Percentiles rank a stretch among this genome's conserved stretches.
Conservation (phyloP, 2,329 filamentous ascomycete species). For the Zymoseptoria ardabiliae region DNA sequence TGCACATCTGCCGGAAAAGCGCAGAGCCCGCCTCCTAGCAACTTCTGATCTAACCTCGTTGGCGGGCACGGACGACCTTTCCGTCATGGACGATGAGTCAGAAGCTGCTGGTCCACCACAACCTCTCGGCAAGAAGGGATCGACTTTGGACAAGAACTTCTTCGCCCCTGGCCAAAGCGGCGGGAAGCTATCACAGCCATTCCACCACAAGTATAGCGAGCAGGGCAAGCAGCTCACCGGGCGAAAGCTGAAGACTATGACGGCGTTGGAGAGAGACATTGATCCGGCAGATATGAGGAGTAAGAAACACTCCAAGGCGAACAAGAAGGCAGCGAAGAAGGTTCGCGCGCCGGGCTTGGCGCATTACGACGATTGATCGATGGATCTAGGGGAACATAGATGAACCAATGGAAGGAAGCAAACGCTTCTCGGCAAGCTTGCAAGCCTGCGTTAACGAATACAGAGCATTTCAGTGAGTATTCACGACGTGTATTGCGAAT, state of each 20-base stretch:
- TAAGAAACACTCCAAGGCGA: constrained; percentile 95
- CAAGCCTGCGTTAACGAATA: background rate
- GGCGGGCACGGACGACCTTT: constrained; percentile 31
- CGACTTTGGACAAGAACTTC: constrained; percentile 78
- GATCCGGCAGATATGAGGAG: constrained; percentile 69
- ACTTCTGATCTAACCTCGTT: constrained; percentile 34
- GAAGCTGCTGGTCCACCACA: constrained; percentile 40
- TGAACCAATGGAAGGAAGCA: background rate
- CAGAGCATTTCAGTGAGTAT: background rate
- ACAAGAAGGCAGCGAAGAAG: constrained; percentile 44
- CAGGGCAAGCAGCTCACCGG: constrained; percentile 79
- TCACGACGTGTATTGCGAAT: background rate
- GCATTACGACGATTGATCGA: constrained; percentile 14
- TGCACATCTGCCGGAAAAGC: constrained; percentile 72
- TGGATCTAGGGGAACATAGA: background rate
- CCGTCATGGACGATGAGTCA: constrained; percentile 35
- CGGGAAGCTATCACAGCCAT: constrained; percentile 67
- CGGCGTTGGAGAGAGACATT: constrained; percentile 76
- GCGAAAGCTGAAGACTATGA: constrained; percentile 71
- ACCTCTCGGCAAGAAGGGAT: constrained; percentile 61
- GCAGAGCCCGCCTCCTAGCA: constrained; percentile 56
- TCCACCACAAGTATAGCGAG: constrained; percentile 82
- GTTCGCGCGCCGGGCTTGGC: constrained; percentile 12
- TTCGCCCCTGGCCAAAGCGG: constrained; percentile 61
- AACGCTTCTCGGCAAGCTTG: background rate